Base-by-base conservation (phyloP, 768 basidiomycete genomes). In the Sporobolomyces roseus region DNA sequence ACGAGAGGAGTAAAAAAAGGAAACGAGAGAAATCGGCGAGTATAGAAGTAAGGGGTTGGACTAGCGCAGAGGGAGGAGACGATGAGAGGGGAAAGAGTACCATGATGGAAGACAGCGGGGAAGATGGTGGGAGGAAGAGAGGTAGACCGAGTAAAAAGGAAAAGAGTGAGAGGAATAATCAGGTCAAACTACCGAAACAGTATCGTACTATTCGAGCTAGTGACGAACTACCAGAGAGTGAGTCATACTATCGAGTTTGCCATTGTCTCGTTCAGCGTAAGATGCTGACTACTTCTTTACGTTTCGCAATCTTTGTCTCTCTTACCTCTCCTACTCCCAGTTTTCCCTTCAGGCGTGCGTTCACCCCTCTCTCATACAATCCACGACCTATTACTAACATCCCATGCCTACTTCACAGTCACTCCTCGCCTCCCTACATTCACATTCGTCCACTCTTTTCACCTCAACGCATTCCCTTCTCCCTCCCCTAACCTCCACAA, bases 351-450 rank as follows among this genome's bases (percentile, higher is more conserved):
- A 0, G 21, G 25, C 17, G 62, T 46, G 17, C 12, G 54, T 53
- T 9, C 38, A 9, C 38, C 33, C 52, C 52, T 33, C 35, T 23
- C 30, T 41, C 38, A 41, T 17, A 17, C 38, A 41, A 9, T 41
- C 10, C 38, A 17, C 38, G 17, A 41, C 10, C 9, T 9, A 17
- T 41, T 41, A 41, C 38, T 41, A 17, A 41, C 38, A 17, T 41
- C 17, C 38, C 38, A 41, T 17, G 9, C 38, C 9, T 41, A 9
- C 38, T 9, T 9, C 17, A 41, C 36, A 72, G 71, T 51, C 61
- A 27, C 45, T 72, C 35, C 43, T 72, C 29, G 10, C 49, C 9
- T 48, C 71, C 8, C 10, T 72, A 43, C 67, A 68, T 38, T 12
- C 45, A 2, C 64, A 65, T 50, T 38, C 67, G 6, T 25, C 61